Evolutionary conservation across 2,329 filamentous ascomycete species (phyloP), one percentile per base, ranked within the genome.

Genomic region (Pezicula neosporulosa): DNA sequence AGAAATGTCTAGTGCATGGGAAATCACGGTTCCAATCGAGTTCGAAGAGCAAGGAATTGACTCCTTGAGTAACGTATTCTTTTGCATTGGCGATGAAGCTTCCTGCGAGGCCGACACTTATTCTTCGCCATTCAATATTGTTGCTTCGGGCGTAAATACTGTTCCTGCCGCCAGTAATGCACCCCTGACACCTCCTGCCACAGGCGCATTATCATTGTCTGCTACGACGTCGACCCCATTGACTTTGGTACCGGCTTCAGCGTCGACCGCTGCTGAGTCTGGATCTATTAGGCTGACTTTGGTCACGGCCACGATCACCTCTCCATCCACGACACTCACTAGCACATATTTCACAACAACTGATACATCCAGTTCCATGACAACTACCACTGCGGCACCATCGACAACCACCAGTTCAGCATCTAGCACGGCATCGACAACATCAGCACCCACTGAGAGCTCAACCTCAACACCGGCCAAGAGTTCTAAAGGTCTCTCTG

Each of bases 401-500:
- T n/a, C 10, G 2, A 18, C 7, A 36, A 47, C 30, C 13, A 30
- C 36, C 4, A 49, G 6, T 21, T 16, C 37, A 13, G 16, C 38
- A 7, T 16, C 38, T 8, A 7, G 1, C 10, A 41, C 15, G 13
- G 5, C 47, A 36, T 19, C 48, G 15, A 12, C 13, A 37, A 43
- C 48, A 37, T 8, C 16, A 15, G 12, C 28, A 38, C 9, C 35
- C 24, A 1, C 24, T 24, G 24, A 24, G 7, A 48, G 3, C 44
- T 13, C 16, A 18, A 44, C 37, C 24, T 24, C 51, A 21, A n/a
- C 39, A 27, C 13, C 18, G 21, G 2, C 39, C 30, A 45, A 24
- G 24, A 6, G n/a, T 16, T 24, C 27, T 30, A 33, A 28, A 28
- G 55, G 55, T 16, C 50, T 66, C 12, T 54, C 50, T 13, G 55